phyloP scores from a whole-genome alignment of 208 protist species.

The Wallacemonas sp. region DNA sequence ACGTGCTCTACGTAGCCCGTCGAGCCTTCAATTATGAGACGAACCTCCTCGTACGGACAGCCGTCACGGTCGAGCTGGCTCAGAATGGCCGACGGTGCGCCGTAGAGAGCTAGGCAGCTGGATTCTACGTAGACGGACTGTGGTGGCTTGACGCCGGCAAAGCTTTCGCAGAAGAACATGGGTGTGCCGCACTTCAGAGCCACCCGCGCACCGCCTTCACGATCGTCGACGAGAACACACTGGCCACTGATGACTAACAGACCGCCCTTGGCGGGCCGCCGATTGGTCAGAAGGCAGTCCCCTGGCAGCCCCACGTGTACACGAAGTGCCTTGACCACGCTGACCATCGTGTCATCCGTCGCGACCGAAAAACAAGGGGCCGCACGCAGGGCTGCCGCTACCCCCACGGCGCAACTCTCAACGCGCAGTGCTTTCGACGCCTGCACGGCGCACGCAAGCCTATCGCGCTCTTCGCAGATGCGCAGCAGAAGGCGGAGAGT shows the following conservation, averaged over 20 bases:
- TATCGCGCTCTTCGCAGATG: slow-evolving; percentile 26
- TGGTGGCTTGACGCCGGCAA: slow-evolving; percentile 25
- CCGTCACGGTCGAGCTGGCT: slow-evolving; percentile 14
- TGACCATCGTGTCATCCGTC: slow-evolving; percentile 20
- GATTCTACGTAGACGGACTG: slow-evolving; percentile 32
- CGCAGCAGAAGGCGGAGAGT: slow-evolving; percentile 16
- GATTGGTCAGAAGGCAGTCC: slow-evolving; percentile 24
- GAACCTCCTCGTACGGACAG: slow-evolving; percentile 10
- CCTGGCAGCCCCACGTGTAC: slow-evolving; percentile 36
- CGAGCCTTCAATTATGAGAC: slow-evolving; percentile 22
- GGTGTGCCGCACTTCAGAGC: slow-evolving; percentile 25
- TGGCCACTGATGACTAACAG: slow-evolving; percentile 26
- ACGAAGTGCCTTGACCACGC: slow-evolving; percentile 28
- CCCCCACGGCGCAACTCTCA: slow-evolving; percentile 1
- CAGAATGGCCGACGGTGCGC: slow-evolving; percentile 12
- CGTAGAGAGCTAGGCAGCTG: slow-evolving; percentile 35
- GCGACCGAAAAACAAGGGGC: slow-evolving; percentile 37
- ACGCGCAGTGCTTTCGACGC: slow-evolving; percentile 19
- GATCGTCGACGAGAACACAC: slow-evolving; percentile 3
- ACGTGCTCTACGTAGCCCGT: slow-evolving; percentile 26
- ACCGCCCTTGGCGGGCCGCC: slow-evolving; percentile 17
- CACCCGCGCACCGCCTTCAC: not conserved
- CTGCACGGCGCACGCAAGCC: slow-evolving; percentile 22
- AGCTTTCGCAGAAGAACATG: slow-evolving; percentile 49
- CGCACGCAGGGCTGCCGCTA: slow-evolving; percentile 23